Conservation (phyloP, 202 grass and related monocot species). For the Panicum virgatum region DNA sequence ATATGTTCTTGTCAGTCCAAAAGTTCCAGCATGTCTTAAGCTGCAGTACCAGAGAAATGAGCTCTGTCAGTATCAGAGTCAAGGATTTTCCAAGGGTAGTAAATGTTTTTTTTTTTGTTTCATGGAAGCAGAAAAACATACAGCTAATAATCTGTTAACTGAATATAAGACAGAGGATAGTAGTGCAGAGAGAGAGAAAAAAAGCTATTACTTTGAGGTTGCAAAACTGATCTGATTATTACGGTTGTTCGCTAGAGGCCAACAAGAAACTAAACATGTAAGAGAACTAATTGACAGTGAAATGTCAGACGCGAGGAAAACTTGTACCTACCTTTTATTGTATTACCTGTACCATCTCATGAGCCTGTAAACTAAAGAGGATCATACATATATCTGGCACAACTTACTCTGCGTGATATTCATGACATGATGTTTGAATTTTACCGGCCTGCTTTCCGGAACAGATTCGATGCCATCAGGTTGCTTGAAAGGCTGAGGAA, state of each 20-base stretch:
- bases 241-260: not conserved
- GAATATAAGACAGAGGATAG: not conserved
- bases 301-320: not conserved
- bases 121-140: not conserved
- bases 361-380: not conserved
- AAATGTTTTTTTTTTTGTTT: not conserved
- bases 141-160: not conserved
- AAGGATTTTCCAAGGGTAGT: not conserved
- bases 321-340: not conserved
- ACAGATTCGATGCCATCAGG: conserved; percentile 64
- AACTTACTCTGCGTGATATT: not conserved
- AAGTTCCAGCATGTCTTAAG: not conserved
- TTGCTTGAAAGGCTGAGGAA: conserved; percentile 69
- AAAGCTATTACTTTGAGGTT: not conserved
- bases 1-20: not conserved
- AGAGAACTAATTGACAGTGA: not conserved
- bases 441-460: not conserved
- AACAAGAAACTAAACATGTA: not conserved
- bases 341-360: not conserved
- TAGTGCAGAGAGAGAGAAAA: not conserved
- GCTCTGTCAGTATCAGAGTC: not conserved
- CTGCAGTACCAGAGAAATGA: not conserved
- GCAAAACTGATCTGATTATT: not conserved
- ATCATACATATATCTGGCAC: no score
- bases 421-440: not conserved